These are phyloP conservation scores for Yarrowia sp. DNA, from an alignment of 805 yeast species.

Conservation along the genomic window DNA sequence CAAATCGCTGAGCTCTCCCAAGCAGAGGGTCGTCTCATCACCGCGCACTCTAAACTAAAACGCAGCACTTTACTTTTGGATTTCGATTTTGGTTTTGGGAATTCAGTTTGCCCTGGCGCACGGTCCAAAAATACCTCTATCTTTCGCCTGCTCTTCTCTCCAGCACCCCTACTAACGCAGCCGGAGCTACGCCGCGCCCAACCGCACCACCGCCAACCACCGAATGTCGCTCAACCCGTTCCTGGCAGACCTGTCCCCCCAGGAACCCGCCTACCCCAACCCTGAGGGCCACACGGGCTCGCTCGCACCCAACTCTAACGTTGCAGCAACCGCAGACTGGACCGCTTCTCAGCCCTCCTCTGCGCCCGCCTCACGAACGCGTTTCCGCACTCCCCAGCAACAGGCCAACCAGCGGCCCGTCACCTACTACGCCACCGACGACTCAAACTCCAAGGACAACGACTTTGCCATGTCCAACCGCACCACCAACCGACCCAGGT, in stretches of 20 bases:
- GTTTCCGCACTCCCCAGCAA: conserved; percentile 12
- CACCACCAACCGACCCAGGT: conserved; percentile 20
- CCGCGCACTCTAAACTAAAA: conserved; percentile 3
- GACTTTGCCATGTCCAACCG: conserved; percentile 25
- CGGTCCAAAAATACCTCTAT: conserved; percentile 6
- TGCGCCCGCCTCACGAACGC: conserved; percentile 26
- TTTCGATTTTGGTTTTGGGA: not conserved
- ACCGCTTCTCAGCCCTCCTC: conserved; percentile 35
- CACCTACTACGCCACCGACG: conserved; percentile 31
- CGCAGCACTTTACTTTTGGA: conserved; percentile 11
- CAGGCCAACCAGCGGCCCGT: conserved; percentile 13
- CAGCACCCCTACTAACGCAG: conserved; percentile 30
- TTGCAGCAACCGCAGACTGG: conserved; percentile 30
- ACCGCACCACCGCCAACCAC: conserved; percentile 18
- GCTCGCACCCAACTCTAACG: conserved; percentile 36
- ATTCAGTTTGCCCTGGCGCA: not conserved
- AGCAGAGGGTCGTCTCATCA: conserved; percentile 10
- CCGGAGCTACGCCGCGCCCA: conserved; percentile 31
- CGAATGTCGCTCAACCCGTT: conserved; percentile 38
- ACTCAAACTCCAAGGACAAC: not conserved
- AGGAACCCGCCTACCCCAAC: conserved; percentile 9
- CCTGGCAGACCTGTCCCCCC: conserved; percentile 30
- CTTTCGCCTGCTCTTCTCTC: not conserved
- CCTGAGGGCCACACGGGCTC: not conserved
- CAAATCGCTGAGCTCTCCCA: too few species aligned